Base-by-base conservation (phyloP, 1,284 basidiomycete species). In the Ustilago trichophora region DNA sequence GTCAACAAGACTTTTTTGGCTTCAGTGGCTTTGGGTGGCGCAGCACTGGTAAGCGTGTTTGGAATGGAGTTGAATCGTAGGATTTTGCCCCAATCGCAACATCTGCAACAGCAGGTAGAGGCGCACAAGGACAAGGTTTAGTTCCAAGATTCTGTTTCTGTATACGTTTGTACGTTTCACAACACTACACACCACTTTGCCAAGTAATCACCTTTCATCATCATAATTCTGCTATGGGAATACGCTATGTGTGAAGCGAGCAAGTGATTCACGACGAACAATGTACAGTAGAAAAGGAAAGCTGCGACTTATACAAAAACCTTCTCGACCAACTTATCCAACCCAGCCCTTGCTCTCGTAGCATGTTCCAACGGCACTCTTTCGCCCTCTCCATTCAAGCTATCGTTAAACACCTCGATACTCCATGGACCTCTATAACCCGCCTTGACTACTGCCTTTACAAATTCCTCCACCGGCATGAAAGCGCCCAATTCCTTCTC, bases 361-460 rank as follows among this genome's bases (percentile, higher is more conserved):
- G 81, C 80, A 43, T 82, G 80, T 36, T 54, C 35, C 6, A 11
- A 15, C 6, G 71, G 72, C 1, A 79, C 73, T 4, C 38, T 15
- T 7, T 19, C 24, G 8, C 45, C 44, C 7, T 31, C 19, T 9
- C 72, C 56, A 10, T 42, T 44, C 5, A 82, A 46, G 13, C 42
- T 65, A n/a, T 75, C 68, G 47, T 82, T 82, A 41, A 83, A 83
- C 1, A 83, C 80, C 58, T 83, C 82, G 27, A 82, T 57, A 15
- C 70, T 75, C 76, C 82, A 81, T 2, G 72, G 55, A 1, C 82
- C 82, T 4, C 16, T 51, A 48, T 82, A 83, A 13, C 82, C 80
- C 0, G 78, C 75, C 33, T 53, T 26, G 5, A 42, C 22, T 15
- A 77, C 47, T 15, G 77, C 72, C 4, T 58, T 53, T 1, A 81